A percentile compares a stretch with the other conserved stretches of the same genome.
phyloP scores from a whole-genome alignment of 2,329 filamentous ascomycete species.

The Magnaporthiopsis incrustans region DNA sequence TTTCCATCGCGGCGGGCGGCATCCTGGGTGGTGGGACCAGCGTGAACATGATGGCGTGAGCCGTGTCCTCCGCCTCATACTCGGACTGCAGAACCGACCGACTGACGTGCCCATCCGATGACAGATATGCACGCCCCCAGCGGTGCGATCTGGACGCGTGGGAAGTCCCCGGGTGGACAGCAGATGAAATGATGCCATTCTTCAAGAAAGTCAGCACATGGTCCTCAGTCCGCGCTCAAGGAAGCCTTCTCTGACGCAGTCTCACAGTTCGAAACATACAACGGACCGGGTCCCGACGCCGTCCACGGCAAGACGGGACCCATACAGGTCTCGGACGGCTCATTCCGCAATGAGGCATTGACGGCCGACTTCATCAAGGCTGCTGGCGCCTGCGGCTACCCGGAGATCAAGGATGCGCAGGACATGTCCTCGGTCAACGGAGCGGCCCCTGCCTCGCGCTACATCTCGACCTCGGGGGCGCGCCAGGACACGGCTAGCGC shows the following conservation, averaged over 20 bases:
- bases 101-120: too few species aligned
- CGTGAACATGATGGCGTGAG: conserved; percentile 21
- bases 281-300: conserved; percentile 16
- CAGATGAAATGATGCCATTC: conserved; percentile 33
- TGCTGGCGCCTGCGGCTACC: conserved; percentile 32
- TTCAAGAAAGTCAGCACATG: conserved; percentile 31
- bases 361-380: conserved; percentile 37
- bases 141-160: conserved; percentile 20
- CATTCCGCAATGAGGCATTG: conserved; percentile 27
- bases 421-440: conserved; percentile 33
- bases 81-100: too few species aligned
- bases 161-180: conserved; percentile 17
- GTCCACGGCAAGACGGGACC: conserved; percentile 39
- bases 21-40: conserved; percentile 46
- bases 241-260: background rate
- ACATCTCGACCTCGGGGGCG: conserved; percentile 27
- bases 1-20: conserved; percentile 30
- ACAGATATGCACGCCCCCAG: conserved; percentile 14
- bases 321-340: conserved; percentile 38
- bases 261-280: conserved; percentile 16
- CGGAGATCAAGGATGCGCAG: conserved; percentile 40
- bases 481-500: conserved; percentile 23
- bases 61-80: conserved; percentile 15
- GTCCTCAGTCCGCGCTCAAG: background rate
- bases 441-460: conserved; percentile 17